Conservation (phyloP, 2,329 filamentous ascomycete species). For the Xylariaceae sp. region DNA sequence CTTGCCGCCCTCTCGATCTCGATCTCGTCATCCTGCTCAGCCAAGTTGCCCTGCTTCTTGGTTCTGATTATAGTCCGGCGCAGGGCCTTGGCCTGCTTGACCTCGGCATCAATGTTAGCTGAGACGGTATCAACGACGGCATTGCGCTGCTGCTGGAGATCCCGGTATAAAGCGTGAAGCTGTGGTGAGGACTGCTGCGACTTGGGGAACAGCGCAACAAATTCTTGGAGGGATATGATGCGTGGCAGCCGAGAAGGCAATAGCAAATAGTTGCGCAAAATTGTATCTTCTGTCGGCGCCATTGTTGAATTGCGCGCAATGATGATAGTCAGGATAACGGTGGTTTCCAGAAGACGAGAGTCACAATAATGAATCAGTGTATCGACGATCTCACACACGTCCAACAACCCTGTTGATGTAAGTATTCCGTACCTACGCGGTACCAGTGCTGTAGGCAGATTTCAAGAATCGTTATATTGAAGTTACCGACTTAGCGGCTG, state of each 20-base stretch:
- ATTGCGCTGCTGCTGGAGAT: constrained; percentile 70
- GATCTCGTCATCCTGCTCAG: constrained; percentile 57
- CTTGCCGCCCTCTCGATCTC: constrained; percentile 56
- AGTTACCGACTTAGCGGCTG: too few relatives aligned
- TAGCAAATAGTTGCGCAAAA: constrained; percentile 74
- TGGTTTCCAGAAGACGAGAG: too few relatives aligned
- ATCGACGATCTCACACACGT: too few relatives aligned
- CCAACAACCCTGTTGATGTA: too few relatives aligned
- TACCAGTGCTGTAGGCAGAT: too few relatives aligned
- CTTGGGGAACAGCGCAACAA: constrained; percentile 70
- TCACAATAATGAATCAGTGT: too few relatives aligned
- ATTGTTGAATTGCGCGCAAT: constrained; percentile 39
- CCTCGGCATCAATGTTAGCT: constrained; percentile 60
- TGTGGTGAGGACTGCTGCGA: constrained; percentile 60
- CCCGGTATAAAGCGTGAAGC: constrained; percentile 67
- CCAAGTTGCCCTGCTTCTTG: constrained; percentile 47
- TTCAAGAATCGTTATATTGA: too few relatives aligned
- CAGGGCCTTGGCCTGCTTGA: constrained; percentile 53
- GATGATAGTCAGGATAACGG: background rate
- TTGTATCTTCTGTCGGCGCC: constrained; percentile 67
- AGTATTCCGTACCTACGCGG: too few relatives aligned
- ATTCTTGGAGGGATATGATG: constrained; percentile 67
- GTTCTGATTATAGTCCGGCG: constrained; percentile 52
- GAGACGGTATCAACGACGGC: constrained; percentile 63
- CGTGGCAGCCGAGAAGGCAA: constrained; percentile 68